These are phyloP conservation scores for Poa annua DNA, from an alignment of 176 grass and related monocot species.

Conservation along the genomic window DNA sequence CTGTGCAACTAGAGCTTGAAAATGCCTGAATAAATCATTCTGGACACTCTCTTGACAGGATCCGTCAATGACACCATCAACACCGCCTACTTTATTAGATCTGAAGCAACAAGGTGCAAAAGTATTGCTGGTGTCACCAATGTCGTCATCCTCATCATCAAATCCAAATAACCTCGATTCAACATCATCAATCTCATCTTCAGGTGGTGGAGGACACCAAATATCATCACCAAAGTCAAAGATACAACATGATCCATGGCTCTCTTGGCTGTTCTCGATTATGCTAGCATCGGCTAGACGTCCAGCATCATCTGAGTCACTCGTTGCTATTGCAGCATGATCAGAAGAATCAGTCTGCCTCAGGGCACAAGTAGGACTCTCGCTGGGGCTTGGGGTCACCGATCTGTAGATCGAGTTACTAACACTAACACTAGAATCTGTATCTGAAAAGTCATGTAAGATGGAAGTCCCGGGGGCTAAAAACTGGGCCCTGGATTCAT, in stretches of 20 bases:
- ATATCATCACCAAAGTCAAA: conserved; percentile 60
- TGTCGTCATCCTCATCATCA: conserved; percentile 59
- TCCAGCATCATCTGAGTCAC: conserved; percentile 42
- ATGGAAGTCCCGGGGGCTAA: conserved; percentile 53
- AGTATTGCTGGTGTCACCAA: conserved; percentile 39
- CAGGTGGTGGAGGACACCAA: conserved; percentile 60
- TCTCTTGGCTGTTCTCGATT: conserved; percentile 6
- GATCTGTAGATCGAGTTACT: conserved; percentile 57
- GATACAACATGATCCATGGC: conserved; percentile 9
- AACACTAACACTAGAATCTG: conserved; percentile 71
- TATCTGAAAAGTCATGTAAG: conserved; percentile 75
- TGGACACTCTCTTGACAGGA: conserved; percentile 45
- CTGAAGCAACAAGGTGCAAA: conserved; percentile 48
- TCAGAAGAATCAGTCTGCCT: conserved; percentile 50
- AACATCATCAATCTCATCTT: conserved; percentile 64
- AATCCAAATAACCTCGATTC: conserved; percentile 63
- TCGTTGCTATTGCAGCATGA: conserved; percentile 18
- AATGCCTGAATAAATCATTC: conserved; percentile 59
- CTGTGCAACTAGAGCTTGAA: conserved; percentile 77
- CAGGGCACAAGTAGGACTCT: conserved; percentile 55
- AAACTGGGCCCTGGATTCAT: conserved; percentile 56
- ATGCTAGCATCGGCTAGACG: conserved; percentile 12
- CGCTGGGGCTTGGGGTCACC: conserved; percentile 58
- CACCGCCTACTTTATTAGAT: conserved; percentile 9
- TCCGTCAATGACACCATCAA: conserved; percentile 22